phyloP scores from a whole-genome alignment of 371 early-diverging fungal species.

The Fennellomyces sp. region DNA sequence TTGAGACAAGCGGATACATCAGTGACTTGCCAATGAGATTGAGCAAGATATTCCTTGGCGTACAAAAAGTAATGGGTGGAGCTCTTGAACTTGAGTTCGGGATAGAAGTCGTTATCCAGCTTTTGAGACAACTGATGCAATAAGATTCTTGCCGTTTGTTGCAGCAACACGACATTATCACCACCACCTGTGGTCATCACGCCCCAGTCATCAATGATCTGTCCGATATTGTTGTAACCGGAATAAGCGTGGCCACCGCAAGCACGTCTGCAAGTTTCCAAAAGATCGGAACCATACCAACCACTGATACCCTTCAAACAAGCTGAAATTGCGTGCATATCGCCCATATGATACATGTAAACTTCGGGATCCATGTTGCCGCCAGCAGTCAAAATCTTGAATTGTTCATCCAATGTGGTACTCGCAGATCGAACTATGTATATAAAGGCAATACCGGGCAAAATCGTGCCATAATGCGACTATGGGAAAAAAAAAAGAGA shows the following conservation, averaged over 20 bases:
- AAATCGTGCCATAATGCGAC: conserved; percentile 59
- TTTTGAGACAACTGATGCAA: conserved; percentile 26
- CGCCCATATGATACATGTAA: conserved; percentile 59
- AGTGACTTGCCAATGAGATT: conserved; percentile 21
- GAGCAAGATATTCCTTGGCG: conserved; percentile 32
- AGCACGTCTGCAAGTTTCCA: conserved; percentile 61
- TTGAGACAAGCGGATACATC: conserved; percentile 25
- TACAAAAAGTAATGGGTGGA: conserved; percentile 32
- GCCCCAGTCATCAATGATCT: conserved; percentile 65
- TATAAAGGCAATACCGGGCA: conserved; percentile 63
- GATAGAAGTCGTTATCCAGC: conserved; percentile 27
- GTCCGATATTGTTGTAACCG: conserved; percentile 68
- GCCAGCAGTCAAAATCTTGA: conserved; percentile 35
- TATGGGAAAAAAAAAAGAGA: too few relatives aligned
- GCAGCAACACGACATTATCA: conserved; percentile 69
- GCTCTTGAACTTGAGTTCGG: conserved; percentile 37
- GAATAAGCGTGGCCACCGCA: conserved; percentile 70
- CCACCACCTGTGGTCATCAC: conserved; percentile 78
- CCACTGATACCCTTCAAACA: conserved; percentile 56
- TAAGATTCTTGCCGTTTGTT: conserved; percentile 54
- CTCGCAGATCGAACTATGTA: conserved; percentile 43
- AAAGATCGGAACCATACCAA: conserved; percentile 63
- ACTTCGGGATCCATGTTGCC: conserved; percentile 46
- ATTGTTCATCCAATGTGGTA: conserved; percentile 28
- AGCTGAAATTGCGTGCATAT: conserved; percentile 65